Conservation (phyloP, 1,139 yeast genomes). For the Kluyveromyces sp. region DNA sequence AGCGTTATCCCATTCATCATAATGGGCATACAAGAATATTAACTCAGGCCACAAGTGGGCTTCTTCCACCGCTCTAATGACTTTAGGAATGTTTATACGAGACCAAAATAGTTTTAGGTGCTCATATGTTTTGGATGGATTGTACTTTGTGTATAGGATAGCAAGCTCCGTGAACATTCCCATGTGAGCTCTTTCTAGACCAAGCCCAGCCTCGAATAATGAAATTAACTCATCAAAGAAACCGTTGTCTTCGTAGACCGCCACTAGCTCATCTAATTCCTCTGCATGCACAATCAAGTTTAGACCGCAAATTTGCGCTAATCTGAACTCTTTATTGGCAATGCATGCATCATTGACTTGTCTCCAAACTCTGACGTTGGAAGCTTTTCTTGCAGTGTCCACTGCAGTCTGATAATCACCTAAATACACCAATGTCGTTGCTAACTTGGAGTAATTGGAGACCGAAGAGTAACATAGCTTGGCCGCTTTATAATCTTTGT, state of each 20-base stretch:
- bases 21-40: conserved; percentile 93
- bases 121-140: conserved; percentile 89
- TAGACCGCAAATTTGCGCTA: conserved; percentile 98
- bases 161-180: conserved; percentile 99
- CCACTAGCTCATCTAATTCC: conserved; percentile 85
- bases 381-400: conserved; percentile 97
- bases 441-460: conserved; percentile 91
- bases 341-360: conserved; percentile 96
- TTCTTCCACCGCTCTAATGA: conserved; percentile 83
- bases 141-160: conserved; percentile 79
- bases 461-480: conserved; percentile 78
- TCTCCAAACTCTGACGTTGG: conserved; percentile 91
- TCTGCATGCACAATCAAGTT: conserved; percentile 96
- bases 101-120: conserved; percentile 98
- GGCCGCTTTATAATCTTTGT: conserved; percentile 85
- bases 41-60: conserved; percentile 97
- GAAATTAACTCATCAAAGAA: conserved; percentile 88
- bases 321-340: conserved; percentile 88
- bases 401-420: conserved; percentile 95
- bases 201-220: conserved; percentile 90
- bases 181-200: conserved; percentile 98
- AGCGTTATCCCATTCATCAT: conserved; percentile 99
- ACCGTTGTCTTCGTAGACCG: conserved; percentile 82
- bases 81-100: conserved; percentile 95
- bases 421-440: conserved; percentile 87